Percentiles rank a stretch among this genome's conserved stretches.
Evolutionary conservation across 2,329 filamentous ascomycete genomes (phyloP).

Genomic region (Fusarium lyarnte): DNA sequence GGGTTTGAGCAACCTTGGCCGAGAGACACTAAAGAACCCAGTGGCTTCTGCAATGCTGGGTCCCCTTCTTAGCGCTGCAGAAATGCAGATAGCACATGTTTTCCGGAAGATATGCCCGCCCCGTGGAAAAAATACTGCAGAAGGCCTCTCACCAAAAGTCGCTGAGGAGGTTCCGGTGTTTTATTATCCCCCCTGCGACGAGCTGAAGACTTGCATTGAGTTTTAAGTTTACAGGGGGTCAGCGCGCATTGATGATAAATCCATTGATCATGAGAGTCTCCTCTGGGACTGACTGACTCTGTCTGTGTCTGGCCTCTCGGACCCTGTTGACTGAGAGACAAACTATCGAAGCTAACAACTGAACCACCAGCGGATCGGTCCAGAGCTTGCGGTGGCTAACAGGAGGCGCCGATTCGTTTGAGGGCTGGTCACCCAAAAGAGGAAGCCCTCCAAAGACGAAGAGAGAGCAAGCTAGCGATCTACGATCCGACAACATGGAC

Average conservation of each 20-base stretch:
- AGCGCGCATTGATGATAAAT: background rate
- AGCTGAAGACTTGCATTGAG: background rate
- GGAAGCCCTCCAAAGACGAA: background rate
- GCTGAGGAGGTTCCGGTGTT: background rate
- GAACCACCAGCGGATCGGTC: constrained; percentile 22
- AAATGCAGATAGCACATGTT: background rate
- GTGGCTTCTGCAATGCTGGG: constrained; percentile 14
- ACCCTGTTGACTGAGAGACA: constrained; percentile 15
- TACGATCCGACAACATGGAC: constrained; percentile 14
- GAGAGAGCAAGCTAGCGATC: background rate
- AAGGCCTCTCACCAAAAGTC: background rate
- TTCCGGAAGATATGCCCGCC: background rate
- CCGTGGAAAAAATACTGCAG: background rate
- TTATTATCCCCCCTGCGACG: background rate
- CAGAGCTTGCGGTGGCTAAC: constrained; percentile 31
- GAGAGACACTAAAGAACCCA: constrained; percentile 1
- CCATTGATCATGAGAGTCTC: background rate
- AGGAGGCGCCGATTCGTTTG: constrained; percentile 22
- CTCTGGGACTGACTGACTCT: background rate
- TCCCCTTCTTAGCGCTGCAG: constrained; percentile 19
- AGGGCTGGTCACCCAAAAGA: constrained; percentile 16
- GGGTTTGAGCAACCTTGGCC: constrained; percentile 24
- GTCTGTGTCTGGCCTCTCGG: constrained; percentile 12
- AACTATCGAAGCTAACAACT: constrained; percentile 39
- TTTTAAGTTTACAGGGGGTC: background rate